A percentile compares a stretch with the other conserved stretches of the same genome.
These are phyloP conservation scores for Aspergillus coremiiformis DNA, from an alignment of 495 filamentous ascomycete species.

Conservation along the genomic window DNA sequence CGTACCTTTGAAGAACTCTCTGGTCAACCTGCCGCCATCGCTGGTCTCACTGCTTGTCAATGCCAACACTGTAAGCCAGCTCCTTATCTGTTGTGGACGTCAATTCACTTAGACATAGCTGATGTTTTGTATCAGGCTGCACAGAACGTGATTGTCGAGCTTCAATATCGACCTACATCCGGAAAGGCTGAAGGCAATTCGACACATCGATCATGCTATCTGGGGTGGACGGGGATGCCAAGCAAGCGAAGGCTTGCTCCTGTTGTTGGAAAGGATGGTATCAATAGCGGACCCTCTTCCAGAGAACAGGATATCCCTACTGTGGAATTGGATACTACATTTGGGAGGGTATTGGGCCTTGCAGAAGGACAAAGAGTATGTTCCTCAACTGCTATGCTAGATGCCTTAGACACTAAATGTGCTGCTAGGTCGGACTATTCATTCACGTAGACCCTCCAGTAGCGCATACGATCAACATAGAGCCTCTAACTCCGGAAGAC, in stretches of 20 bases:
- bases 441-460: slow-evolving; percentile 86
- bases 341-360: slow-evolving; percentile 75
- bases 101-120: not conserved
- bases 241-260: slow-evolving; percentile 74
- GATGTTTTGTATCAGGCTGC: slow-evolving; percentile 54
- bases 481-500: slow-evolving; percentile 87
- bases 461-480: slow-evolving; percentile 89
- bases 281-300: slow-evolving; percentile 48
- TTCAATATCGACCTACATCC: slow-evolving; percentile 54
- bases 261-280: slow-evolving; percentile 64
- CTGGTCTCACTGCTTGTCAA: slow-evolving; percentile 75
- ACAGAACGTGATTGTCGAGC: slow-evolving; percentile 93
- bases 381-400: slow-evolving; percentile 7
- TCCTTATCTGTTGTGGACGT: not conserved
- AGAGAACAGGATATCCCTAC: slow-evolving; percentile 65
- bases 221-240: slow-evolving; percentile 96
- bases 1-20: slow-evolving; percentile 80
- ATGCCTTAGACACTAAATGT: slow-evolving; percentile 15
- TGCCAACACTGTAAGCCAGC: slow-evolving; percentile 68
- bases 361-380: slow-evolving; percentile 77
- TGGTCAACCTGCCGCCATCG: slow-evolving; percentile 86
- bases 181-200: slow-evolving; percentile 35
- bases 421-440: slow-evolving; percentile 50
- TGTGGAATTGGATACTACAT: slow-evolving; percentile 85
- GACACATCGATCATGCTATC: slow-evolving; percentile 61